These are phyloP conservation scores for Zoysia pacifica DNA, from an alignment of 176 grass and related monocot species.

Conservation along the genomic window DNA sequence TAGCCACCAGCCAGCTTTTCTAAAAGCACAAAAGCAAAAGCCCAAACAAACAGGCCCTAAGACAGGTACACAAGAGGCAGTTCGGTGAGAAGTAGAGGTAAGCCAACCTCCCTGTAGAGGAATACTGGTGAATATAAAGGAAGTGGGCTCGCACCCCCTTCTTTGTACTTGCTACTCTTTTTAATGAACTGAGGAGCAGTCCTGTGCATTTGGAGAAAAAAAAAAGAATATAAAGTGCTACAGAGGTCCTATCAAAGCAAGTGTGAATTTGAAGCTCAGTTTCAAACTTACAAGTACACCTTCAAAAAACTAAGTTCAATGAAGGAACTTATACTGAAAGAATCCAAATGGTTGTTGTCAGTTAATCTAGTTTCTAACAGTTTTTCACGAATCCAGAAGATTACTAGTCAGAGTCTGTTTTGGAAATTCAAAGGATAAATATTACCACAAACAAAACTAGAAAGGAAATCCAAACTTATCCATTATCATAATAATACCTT, in stretches of 20 bases:
- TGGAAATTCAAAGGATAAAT: neutral
- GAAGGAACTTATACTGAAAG: neutral
- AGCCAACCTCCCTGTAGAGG: neutral
- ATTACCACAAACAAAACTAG: conserved; percentile 24
- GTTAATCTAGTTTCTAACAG: conserved; percentile 8
- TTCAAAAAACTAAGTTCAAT: conserved; percentile 4
- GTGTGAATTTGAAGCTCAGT: neutral
- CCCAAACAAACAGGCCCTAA: neutral
- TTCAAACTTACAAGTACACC: neutral
- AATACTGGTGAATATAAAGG: neutral
- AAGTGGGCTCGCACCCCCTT: neutral
- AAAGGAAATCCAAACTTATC: conserved; percentile 28
- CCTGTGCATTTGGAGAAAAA: too few relatives aligned
- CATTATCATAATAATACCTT: conserved; percentile 53
- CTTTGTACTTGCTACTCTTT: too few relatives aligned
- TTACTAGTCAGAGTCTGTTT: neutral
- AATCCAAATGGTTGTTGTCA: neutral
- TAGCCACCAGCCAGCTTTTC: too few relatives aligned
- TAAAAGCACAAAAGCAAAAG: too few relatives aligned
- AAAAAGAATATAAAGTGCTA: neutral
- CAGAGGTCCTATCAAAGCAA: neutral
- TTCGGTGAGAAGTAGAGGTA: neutral
- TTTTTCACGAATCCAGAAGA: conserved; percentile 12
- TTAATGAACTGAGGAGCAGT: too few relatives aligned
- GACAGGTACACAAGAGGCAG: neutral